Conservation (phyloP, 1,284 basidiomycete genomes). For the Microbotryum saponariae region DNA sequence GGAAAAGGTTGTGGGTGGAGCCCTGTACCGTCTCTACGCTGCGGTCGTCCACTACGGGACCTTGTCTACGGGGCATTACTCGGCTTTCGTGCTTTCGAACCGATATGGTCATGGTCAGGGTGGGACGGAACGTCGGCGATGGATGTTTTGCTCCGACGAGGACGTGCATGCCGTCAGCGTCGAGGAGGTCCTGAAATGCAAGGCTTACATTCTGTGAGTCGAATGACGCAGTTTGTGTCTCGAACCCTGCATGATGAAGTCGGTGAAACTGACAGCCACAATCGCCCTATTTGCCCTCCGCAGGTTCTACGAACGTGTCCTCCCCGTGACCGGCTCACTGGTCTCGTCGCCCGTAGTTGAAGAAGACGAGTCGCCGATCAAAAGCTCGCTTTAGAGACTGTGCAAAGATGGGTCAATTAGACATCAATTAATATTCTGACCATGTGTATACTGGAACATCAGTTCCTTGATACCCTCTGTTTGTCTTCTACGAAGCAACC, state of each 20-base stretch:
- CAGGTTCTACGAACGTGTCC: constrained; percentile 6
- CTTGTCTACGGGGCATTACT: constrained; percentile 60
- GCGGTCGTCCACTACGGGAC: constrained; percentile 86
- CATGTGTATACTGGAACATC: no score
- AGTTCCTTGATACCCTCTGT: no score
- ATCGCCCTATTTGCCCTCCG: no score
- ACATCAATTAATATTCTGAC: no score
- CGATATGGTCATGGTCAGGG: constrained; percentile 18
- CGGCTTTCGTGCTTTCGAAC: constrained; percentile 23
- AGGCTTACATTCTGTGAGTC: constrained; percentile 68
- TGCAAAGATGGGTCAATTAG: no score
- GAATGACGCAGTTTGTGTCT: background rate
- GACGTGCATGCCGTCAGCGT: constrained; percentile 66
- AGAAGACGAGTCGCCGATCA: no score
- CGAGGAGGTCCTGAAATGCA: constrained; percentile 79
- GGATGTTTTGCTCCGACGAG: constrained; percentile 80
- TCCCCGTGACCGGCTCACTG: no score
- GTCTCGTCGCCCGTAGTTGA: no score
- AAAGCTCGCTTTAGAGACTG: no score
- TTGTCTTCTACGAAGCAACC: no score
- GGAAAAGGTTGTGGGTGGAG: constrained; percentile 5
- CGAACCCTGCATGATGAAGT: background rate
- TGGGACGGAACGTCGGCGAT: constrained; percentile 50
- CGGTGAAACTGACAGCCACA: no score
- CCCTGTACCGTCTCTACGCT: constrained; percentile 46